Evolutionary conservation across 768 basidiomycete species (phyloP).

Genomic region (Tylopilus vinaceipallidus): DNA sequence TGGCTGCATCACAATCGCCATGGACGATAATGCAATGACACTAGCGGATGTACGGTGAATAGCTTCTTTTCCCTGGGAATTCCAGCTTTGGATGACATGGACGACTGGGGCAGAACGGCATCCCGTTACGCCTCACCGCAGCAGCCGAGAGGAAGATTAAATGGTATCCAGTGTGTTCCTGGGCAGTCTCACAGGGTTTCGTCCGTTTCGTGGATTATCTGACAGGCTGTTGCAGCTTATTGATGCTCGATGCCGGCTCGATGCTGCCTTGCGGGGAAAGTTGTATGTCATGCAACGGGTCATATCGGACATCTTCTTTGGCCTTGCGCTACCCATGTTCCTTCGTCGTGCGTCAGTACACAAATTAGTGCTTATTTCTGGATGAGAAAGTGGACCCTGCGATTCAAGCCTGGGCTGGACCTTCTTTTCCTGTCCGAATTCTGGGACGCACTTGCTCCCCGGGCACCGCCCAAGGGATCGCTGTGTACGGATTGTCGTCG

Average conservation of each 20-base stretch:
- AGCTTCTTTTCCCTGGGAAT: neutral
- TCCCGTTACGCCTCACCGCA: neutral
- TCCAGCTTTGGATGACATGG: conserved; percentile 1
- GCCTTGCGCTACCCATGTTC: neutral
- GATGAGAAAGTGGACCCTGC: conserved; percentile 17
- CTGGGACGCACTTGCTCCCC: neutral
- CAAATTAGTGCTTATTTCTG: conserved; percentile 4
- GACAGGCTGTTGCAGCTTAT: neutral
- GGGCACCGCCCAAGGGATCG: conserved; percentile 1
- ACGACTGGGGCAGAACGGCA: conserved; percentile 7
- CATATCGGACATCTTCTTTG: conserved; percentile 6
- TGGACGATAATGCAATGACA: neutral
- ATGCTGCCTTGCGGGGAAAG: neutral
- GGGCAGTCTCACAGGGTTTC: conserved; percentile 1
- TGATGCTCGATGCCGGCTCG: neutral
- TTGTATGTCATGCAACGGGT: neutral
- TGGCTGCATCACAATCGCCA: neutral
- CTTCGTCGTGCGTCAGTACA: neutral
- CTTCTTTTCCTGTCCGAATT: conserved; percentile 10
- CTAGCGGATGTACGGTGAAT: neutral
- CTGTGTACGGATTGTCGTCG: neutral
- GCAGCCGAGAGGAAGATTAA: neutral
- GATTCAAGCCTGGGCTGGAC: neutral
- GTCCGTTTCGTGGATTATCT: neutral
- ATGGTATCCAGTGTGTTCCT: neutral